Base-by-base conservation (phyloP, 176 grass and related monocot genomes). In the Oryza nivara region DNA sequence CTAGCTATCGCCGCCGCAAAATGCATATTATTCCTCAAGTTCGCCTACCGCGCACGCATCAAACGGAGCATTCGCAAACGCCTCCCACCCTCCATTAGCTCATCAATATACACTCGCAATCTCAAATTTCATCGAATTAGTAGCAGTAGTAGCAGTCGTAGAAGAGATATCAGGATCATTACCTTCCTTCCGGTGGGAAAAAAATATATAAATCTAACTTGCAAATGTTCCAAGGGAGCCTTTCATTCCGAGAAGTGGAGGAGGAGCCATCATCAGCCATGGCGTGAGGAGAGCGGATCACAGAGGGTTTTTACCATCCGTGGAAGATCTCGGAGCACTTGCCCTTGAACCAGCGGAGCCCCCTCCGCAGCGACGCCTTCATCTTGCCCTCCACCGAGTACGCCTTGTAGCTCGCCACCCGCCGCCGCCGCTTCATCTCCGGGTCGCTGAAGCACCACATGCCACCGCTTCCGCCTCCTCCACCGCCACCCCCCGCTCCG, bases 391-490 rank as follows among this genome's bases (percentile, higher is more conserved):
- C 92, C 76, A 97, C 92, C 11, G 90, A 92, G 72, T 94, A 97
- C 13, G 87, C 85, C 86, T 97, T 97, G 85, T 97, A 97, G 82
- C 90, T 94, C 54, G 90, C 94, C 72, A 97, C 92, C 73, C 94
- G 23, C 48, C 92, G 75, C 86, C 90, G 83, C 38, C 89, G 81
- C 83, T 90, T 92, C 92, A 94, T 86, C 86, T 97, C 94, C 9
- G 94, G 94, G 79, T 97, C 94, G 45, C 88, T 90, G 83, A 94
- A 88, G 86, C 90, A 97, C 94, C 94, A 90, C 85, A 89, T 82
- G 60, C 74, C 73, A 0, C 30, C 30, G 30, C 30, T 67, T 19
- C 48, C 73, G 4, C 77, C 56, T 0, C 30, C 75, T 30, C 83
- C 63, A 17, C 70, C 65, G 13, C 35, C 35, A 5, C 72, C 85